Conservation (phyloP, 2,329 filamentous ascomycete genomes). For the Ophiostoma himal-ulmi region DNA sequence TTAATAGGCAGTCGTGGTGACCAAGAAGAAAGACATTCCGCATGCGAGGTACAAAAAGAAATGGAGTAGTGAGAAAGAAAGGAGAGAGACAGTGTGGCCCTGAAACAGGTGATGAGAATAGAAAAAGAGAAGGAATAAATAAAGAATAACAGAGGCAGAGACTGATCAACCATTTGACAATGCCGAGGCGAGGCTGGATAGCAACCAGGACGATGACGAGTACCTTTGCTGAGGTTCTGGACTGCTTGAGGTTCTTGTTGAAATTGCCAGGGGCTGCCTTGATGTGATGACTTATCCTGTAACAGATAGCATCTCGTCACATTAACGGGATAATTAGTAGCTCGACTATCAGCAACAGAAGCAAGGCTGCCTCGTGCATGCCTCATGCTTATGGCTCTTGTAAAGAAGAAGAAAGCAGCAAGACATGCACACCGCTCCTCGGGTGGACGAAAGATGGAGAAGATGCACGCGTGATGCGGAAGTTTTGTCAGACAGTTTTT, state of each 20-base stretch:
- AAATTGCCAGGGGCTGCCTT: conserved; percentile 4
- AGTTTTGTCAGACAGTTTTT: conserved; percentile 1
- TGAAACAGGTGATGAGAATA: neutral
- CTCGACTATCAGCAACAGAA: neutral
- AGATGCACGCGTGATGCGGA: neutral
- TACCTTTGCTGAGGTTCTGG: neutral
- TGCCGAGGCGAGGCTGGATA: neutral
- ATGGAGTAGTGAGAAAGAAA: neutral
- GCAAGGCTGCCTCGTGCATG: neutral
- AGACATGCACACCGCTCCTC: conserved; percentile 8
- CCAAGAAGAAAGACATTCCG: neutral
- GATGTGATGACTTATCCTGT: conserved; percentile 12
- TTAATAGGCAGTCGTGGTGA: neutral
- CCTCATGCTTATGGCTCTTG: neutral
- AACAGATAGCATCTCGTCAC: neutral
- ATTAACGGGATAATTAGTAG: neutral
- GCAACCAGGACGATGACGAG: neutral
- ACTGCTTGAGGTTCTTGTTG: neutral
- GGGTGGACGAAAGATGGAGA: neutral
- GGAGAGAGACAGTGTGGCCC: neutral
- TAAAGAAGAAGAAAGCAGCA: neutral
- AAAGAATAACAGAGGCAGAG: neutral
- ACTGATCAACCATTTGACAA: neutral
- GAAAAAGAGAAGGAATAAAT: neutral
- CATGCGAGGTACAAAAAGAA: neutral